Evolutionary conservation across 345 rosid species (phyloP), one percentile per base, ranked within the genome.

Genomic region (Pistacia integerrima): DNA sequence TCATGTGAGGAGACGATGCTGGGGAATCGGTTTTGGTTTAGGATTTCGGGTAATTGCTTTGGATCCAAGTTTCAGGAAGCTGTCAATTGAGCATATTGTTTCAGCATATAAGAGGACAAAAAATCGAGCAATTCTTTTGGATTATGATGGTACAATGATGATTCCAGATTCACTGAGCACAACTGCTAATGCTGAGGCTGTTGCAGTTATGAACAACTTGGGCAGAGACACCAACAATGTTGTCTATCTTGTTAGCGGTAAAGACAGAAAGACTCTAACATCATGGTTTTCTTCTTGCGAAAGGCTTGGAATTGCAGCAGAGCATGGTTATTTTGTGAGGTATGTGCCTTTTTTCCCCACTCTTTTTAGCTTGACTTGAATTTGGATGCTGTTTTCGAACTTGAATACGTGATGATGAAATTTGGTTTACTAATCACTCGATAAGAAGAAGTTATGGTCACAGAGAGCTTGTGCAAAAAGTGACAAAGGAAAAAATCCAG

Each of bases 21-120:
- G 97, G 96, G 99, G 97, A 66, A 89, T 95, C 64, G 98, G 99
- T 69, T 95, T 95, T 33, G 99, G 98, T 58, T 88, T 95, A 72
- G 89, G 98, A 4, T 95, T 95, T 69, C 86, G 98, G 17, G 99
- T 95, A 17, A 88, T 95, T 81, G 90, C 98, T 9, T 75, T 95
- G 84, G 98, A 93, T 87, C 99, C 98, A 48, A 94, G 85, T 81
- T 94, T 92, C 80, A 85, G 88, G 73, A 94, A 92, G 88, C 93
- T 94, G 72, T 90, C 92, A 10, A 76, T 89, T 69, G 98, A 94
- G 70, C 98, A 92, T 76, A 91, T 94, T 76, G 97, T 92, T 71
- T 94, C 98, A 10, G 91, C 90, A 71, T 95, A 91, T 76, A 93
- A 87, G 82, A 90, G 99, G 84, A 87, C 96, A 68, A 92, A 89